phyloP scores from a whole-genome alignment of 1,284 basidiomycete species.

The Earliella scabrosa region DNA sequence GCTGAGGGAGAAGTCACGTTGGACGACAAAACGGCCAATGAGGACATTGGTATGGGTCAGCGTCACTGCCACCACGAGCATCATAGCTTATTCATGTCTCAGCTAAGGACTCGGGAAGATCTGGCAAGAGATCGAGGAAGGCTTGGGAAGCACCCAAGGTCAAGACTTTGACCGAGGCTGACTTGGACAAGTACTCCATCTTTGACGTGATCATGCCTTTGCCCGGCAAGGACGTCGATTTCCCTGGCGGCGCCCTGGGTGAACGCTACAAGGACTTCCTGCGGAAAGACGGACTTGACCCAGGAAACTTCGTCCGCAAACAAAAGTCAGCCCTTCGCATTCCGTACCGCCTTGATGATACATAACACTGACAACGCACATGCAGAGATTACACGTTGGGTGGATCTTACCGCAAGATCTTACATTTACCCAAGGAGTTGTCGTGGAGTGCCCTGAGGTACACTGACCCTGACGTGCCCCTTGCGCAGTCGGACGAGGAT shows the following conservation, averaged over 20 bases:
- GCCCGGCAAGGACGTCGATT: constrained; percentile 91
- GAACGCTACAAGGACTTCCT: constrained; percentile 86
- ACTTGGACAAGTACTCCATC: constrained; percentile 81
- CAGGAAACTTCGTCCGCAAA: constrained; percentile 83
- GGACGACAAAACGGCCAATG: constrained; percentile 28
- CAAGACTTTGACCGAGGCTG: constrained; percentile 77
- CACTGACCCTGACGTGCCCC: constrained; percentile 89
- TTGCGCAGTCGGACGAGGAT: constrained; percentile 96
- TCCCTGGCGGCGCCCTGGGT: constrained; percentile 83
- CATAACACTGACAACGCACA: not conserved
- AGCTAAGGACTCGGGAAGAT: constrained; percentile 28
- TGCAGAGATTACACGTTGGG: constrained; percentile 88
- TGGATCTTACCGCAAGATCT: constrained; percentile 92
- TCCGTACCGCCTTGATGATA: not conserved
- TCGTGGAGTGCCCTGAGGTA: constrained; percentile 86
- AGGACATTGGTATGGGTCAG: constrained; percentile 47
- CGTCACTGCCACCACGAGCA: constrained; percentile 10
- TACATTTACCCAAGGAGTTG: constrained; percentile 84
- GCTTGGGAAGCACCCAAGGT: constrained; percentile 70
- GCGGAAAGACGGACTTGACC: constrained; percentile 84
- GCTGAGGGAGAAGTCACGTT: constrained; percentile 47
- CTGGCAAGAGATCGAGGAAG: constrained; percentile 44
- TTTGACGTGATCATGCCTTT: constrained; percentile 96
- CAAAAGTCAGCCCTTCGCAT: constrained; percentile 67
- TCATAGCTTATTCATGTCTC: not conserved